Evolutionary conservation across 2,329 filamentous ascomycete species (phyloP), one percentile per base, ranked within the genome.

Genomic region (Exophiala mesophila): DNA sequence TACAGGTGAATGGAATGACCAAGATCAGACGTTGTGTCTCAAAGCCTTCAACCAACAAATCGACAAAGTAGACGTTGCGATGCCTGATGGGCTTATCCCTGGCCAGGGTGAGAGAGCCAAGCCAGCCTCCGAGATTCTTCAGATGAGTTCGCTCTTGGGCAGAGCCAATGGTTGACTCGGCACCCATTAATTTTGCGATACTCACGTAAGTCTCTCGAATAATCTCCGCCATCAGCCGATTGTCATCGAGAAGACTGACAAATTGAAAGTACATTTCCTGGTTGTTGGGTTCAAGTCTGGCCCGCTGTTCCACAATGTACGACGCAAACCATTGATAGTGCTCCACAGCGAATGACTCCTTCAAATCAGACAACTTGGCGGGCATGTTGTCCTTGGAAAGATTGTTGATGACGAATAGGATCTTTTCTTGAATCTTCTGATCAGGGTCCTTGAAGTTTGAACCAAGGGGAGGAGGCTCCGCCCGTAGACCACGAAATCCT

Each of bases 1-100:
- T 97, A 77, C 92, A 98, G 39, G 94, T 92, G 62, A 98, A 98
- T 0, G 92, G 92, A 46, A 98, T 94, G 35, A 92, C 90, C 28
- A 97, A 80, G 28, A 95, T 78, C 20, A 98, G 74, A 36, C 92
- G 81, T 63, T 97, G 88, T 2, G 86, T 92, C 56, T 97, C 88
- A 53, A 90, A 89, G 1, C 87, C 92, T 65, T 98, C 92, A 32
- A 96, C 82, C 3, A 98, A 76, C 4, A 98, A 73, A 58, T 97
- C 88, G 64, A 94, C 94, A 74, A 98, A 97, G 2, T 90, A 94
- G 48, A 98, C 89, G 59, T 97, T 95, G 59, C 84, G 88, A 63
- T 96, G 89, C 59, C 90, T 89, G 67, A 98, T 94, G 0, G 92
- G 92, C 60, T 90, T 90, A 60, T 98, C 85, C 39, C 90, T 83